Percentiles rank a stretch among this genome's conserved stretches.
These are phyloP conservation scores for Paralagenidium karlingii DNA, from an alignment of 352 stramenopile genomes.

Conservation along the genomic window DNA sequence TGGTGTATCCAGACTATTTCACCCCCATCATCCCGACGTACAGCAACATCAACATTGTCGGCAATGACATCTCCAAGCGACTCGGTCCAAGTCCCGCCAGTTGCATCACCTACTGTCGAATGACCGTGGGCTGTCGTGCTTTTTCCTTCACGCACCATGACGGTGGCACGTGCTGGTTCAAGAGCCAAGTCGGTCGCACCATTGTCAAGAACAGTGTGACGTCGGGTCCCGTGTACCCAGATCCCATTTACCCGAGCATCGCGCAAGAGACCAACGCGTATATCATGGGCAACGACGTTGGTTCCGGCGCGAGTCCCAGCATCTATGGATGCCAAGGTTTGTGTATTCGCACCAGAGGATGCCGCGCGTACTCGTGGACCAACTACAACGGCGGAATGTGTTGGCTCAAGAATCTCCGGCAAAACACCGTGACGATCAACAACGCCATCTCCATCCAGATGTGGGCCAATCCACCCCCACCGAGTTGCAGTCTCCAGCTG, in stretches of 20 bases:
- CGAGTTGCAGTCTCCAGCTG: constrained; percentile 8
- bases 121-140: no score
- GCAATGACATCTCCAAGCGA: constrained; percentile 1
- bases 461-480: not conserved
- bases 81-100: not conserved
- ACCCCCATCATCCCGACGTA: no score
- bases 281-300: constrained; percentile 11
- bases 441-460: not conserved
- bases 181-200: no score
- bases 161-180: constrained; percentile 17
- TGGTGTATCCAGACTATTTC: not conserved
- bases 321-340: constrained; percentile 15
- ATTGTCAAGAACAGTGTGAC: no score
- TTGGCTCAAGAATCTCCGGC: constrained; percentile 8
- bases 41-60: constrained; percentile 4
- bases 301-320: constrained; percentile 5
- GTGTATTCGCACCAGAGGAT: constrained; percentile 8
- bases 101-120: not conserved
- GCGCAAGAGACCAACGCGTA: no score
- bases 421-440: constrained; percentile 4
- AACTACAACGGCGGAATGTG: constrained; percentile 10
- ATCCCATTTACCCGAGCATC: no score
- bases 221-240: no score
- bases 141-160: constrained; percentile 11
- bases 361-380: constrained; percentile 7